Evolutionary conservation across 495 filamentous ascomycete genomes (phyloP).

Genomic region (Polyplosphaeria fusca): DNA sequence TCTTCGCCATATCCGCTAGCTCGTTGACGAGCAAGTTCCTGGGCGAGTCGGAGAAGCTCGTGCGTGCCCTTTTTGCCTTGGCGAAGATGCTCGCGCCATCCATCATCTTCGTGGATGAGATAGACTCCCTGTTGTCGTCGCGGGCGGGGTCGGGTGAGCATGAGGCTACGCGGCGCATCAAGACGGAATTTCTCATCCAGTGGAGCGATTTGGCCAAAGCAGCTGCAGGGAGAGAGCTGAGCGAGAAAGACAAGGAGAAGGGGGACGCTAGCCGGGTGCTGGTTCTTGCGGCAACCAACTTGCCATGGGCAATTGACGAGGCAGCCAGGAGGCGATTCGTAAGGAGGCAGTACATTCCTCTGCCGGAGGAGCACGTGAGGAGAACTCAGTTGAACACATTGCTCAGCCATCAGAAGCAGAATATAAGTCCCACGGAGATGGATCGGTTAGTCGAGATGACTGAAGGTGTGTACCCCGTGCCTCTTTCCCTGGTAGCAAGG

Average conservation of each 20-base stretch:
- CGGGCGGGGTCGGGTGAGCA: conserved; percentile 81
- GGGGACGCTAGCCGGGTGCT: conserved; percentile 90
- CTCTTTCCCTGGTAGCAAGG: not conserved
- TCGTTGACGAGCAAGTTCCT: conserved; percentile 95
- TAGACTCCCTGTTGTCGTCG: conserved; percentile 88
- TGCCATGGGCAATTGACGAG: conserved; percentile 98
- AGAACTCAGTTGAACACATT: conserved; percentile 72
- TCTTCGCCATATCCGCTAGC: conserved; percentile 94
- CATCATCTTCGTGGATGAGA: conserved; percentile 99
- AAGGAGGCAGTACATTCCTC: conserved; percentile 89
- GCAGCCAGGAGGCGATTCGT: conserved; percentile 90
- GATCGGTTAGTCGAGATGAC: conserved; percentile 73
- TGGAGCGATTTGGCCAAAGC: conserved; percentile 93
- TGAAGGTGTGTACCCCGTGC: conserved; percentile 59
- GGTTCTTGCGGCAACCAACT: conserved; percentile 91
- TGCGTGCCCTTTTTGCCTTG: conserved; percentile 84
- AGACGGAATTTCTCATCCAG: conserved; percentile 97
- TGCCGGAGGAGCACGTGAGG: conserved; percentile 81
- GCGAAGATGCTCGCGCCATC: conserved; percentile 88
- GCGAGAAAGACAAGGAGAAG: conserved; percentile 60
- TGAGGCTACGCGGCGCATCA: conserved; percentile 89
- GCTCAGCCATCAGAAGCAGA: conserved; percentile 83
- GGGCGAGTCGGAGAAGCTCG: conserved; percentile 94
- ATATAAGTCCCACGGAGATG: conserved; percentile 70
- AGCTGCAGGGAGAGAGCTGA: conserved; percentile 77